phyloP scores from a whole-genome alignment of 192 early-diverging fungal genomes.

The Entophlyctis helioformis region DNA sequence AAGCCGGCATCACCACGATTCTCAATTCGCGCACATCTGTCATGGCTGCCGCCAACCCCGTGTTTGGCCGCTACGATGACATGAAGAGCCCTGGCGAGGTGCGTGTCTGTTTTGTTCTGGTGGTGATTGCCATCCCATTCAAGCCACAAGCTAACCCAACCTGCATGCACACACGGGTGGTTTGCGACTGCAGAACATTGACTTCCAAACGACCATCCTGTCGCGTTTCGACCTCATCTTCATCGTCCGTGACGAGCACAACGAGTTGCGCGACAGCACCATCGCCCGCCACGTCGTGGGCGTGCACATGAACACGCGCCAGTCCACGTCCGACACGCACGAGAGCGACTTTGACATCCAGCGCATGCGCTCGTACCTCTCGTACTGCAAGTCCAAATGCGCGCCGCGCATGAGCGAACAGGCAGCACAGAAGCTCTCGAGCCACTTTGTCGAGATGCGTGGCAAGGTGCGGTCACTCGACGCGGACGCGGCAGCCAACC shows the following conservation, averaged over 20 bases:
- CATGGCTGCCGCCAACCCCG: constrained; percentile 94
- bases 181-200: constrained; percentile 78
- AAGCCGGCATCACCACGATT: constrained; percentile 98
- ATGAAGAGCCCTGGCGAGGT: constrained; percentile 93
- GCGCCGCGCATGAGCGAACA: constrained; percentile 80
- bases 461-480: constrained; percentile 70
- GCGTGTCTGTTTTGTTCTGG: not conserved
- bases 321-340: constrained; percentile 42
- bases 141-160: not conserved
- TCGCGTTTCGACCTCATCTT: constrained; percentile 99
- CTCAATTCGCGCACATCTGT: constrained; percentile 95
- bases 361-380: constrained; percentile 93
- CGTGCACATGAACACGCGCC: constrained; percentile 63
- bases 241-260: constrained; percentile 95
- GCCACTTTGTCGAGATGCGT: constrained; percentile 87
- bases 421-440: constrained; percentile 85
- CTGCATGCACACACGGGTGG: too few species aligned
- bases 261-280: constrained; percentile 79
- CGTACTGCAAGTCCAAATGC: constrained; percentile 91
- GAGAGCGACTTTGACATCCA: constrained; percentile 85
- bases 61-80: constrained; percentile 98
- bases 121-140: not conserved
- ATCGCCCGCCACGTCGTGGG: constrained; percentile 95
- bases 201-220: constrained; percentile 99
- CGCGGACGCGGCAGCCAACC: constrained; percentile 52